Conservation (phyloP, 148 eudicot genomes). For the Vaccinium darrowii region DNA sequence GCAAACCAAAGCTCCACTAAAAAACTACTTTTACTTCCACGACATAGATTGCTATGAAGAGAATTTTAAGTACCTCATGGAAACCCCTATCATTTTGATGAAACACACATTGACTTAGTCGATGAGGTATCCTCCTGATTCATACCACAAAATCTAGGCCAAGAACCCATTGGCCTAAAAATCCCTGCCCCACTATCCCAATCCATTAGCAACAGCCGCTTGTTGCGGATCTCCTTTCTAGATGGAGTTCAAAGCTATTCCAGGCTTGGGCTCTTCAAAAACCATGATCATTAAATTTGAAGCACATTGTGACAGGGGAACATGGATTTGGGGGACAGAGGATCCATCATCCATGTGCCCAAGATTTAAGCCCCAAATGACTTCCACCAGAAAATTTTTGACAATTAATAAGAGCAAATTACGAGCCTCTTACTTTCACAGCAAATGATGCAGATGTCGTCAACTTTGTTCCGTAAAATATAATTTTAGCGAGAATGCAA, state of each 20-base stretch:
- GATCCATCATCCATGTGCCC: neutral
- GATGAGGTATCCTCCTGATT: neutral
- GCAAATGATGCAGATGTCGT: neutral
- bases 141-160: neutral
- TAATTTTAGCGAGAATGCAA: constrained; percentile 1
- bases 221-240: no score
- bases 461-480: neutral
- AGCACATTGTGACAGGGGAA: neutral
- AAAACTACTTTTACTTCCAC: neutral
- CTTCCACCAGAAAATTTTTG: neutral
- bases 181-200: neutral
- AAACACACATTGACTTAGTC: neutral
- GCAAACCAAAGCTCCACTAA: neutral
- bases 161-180: neutral
- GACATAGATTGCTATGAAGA: neutral
- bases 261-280: neutral
- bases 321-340: neutral
- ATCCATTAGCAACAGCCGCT: neutral
- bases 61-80: neutral
- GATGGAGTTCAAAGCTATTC: no score
- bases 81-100: neutral
- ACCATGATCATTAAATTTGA: neutral
- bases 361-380: neutral
- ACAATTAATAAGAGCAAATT: neutral
- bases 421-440: neutral